These are phyloP conservation scores for Byssothecium circinans DNA, from an alignment of 2,329 filamentous ascomycete genomes.

Conservation along the genomic window DNA sequence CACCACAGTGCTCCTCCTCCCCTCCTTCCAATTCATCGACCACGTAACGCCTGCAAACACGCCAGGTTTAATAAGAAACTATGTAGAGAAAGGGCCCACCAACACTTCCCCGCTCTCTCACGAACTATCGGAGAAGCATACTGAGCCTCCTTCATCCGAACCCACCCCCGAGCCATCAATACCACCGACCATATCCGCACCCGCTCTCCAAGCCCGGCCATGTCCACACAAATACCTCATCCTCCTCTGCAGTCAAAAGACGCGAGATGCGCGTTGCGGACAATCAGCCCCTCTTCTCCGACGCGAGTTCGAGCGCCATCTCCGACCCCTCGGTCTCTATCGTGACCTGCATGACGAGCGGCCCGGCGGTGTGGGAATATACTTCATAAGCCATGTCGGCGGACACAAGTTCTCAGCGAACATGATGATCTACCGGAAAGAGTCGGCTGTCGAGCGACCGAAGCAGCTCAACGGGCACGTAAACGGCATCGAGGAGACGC, in stretches of 20 bases:
- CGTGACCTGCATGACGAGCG: slow-evolving; percentile 86
- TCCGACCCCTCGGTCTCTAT: slow-evolving; percentile 80
- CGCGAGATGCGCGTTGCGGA: slow-evolving; percentile 91
- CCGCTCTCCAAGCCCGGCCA: slow-evolving; percentile 59
- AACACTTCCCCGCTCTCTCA: slow-evolving; percentile 64
- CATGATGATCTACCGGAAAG: slow-evolving; percentile 81
- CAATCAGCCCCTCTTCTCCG: slow-evolving; percentile 89
- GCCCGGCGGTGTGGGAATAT: slow-evolving; percentile 89
- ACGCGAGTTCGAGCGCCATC: slow-evolving; percentile 84
- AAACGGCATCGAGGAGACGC: slow-evolving; percentile 36
- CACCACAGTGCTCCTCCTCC: slow-evolving; percentile 80
- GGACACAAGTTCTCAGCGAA: slow-evolving; percentile 97
- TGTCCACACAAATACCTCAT: slow-evolving; percentile 86
- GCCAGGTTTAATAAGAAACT: slow-evolving; percentile 68
- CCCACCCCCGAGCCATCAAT: slow-evolving; percentile 17
- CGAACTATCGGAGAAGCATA: background rate
- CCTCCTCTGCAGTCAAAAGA: slow-evolving; percentile 90
- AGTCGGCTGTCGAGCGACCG: slow-evolving; percentile 23
- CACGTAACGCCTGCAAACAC: slow-evolving; percentile 78
- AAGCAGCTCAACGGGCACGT: slow-evolving; percentile 21
- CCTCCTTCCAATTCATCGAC: slow-evolving; percentile 79
- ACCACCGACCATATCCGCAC: slow-evolving; percentile 32
- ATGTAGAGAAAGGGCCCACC: slow-evolving; percentile 73
- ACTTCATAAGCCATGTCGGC: slow-evolving; percentile 94
- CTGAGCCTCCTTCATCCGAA: slow-evolving; percentile 19